Percentiles rank a stretch among this genome's conserved stretches.
phyloP scores from a whole-genome alignment of 2,329 filamentous ascomycete species.

The Pyrenophora tritici-repentis region DNA sequence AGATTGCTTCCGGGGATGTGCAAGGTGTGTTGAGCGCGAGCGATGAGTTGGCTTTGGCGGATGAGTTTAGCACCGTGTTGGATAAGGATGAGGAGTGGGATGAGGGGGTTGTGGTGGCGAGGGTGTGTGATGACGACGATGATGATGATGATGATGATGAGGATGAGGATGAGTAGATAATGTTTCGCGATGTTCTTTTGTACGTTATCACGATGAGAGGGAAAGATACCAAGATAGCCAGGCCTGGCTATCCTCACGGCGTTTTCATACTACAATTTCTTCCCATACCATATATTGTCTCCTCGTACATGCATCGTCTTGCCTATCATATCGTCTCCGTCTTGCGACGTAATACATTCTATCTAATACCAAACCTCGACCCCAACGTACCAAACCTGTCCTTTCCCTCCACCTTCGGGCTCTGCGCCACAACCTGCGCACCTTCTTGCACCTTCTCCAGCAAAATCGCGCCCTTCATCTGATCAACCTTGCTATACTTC shows the following conservation, averaged over 20 bases:
- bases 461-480: constrained; percentile 82
- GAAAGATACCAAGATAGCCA: constrained; percentile 3
- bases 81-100: constrained; percentile 40
- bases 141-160: not conserved
- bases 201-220: not conserved
- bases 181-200: not conserved
- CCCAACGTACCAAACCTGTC: constrained; percentile 45
- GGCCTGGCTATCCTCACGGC: constrained; percentile 3
- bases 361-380: constrained; percentile 39
- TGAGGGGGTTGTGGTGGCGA: constrained; percentile 29
- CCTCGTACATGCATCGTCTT: too few relatives aligned
- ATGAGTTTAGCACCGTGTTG: constrained; percentile 36
- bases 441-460: constrained; percentile 72
- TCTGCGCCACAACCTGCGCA: constrained; percentile 42
- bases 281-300: too few relatives aligned
- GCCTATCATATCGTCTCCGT: too few relatives aligned
- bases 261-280: not conserved
- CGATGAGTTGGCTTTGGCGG: constrained; percentile 47
- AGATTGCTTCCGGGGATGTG: constrained; percentile 50
- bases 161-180: not conserved
- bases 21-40: constrained; percentile 50
- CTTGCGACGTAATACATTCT: not conserved
- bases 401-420: constrained; percentile 33
- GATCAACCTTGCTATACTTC: constrained; percentile 92
- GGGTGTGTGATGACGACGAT: constrained; percentile 22